Evolutionary conservation across 2,329 filamentous ascomycete genomes (phyloP).

Genomic region (Lachnellula cervina): DNA sequence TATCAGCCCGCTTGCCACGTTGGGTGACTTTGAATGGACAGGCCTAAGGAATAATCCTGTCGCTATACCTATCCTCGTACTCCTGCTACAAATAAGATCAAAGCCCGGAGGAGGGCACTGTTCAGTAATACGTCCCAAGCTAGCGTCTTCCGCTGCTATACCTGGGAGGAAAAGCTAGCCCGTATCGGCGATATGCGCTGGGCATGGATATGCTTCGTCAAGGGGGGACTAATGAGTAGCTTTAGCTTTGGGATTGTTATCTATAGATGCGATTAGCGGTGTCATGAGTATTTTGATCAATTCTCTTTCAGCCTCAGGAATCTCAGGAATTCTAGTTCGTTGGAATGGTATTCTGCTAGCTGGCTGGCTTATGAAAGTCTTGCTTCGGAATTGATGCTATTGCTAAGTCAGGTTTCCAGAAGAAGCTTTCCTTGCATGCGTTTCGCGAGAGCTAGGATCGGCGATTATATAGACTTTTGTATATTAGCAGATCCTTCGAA

Average conservation of each 20-base stretch:
- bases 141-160: no score
- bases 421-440: not conserved
- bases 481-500: not conserved
- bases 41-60: not conserved
- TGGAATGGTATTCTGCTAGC: not conserved
- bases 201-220: no score
- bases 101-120: not conserved
- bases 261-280: not conserved
- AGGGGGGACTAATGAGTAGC: constrained; percentile 2
- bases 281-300: not conserved
- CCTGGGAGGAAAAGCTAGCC: no score
- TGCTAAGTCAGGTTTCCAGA: not conserved
- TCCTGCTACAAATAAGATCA: not conserved
- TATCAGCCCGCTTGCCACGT: constrained; percentile 3
- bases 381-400: not conserved
- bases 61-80: not conserved
- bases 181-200: not conserved
- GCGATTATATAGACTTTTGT: not conserved
- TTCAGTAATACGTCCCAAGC: not conserved
- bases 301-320: not conserved
- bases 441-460: not conserved
- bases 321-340: not conserved
- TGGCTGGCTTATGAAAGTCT: not conserved
- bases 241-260: not conserved
- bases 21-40: constrained; percentile 1